Conservation (phyloP, 495 filamentous ascomycete genomes). For the Hyphodiscus hymeniophilus region DNA sequence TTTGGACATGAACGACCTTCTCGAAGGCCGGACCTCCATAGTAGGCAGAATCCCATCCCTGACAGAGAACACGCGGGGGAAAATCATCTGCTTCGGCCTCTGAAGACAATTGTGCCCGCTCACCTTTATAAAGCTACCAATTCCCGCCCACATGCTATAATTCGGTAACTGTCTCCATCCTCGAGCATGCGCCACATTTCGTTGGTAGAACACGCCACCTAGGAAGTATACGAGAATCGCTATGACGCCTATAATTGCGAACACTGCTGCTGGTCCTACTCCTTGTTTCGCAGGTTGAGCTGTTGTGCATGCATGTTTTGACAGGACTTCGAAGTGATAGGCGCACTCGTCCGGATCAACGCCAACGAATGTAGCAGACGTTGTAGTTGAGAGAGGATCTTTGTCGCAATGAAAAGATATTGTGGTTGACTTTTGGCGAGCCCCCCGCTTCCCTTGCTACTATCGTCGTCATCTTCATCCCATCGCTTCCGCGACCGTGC, state of each 20-base stretch:
- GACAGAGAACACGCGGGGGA: constrained; percentile 16
- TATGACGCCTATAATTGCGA: constrained; percentile 83
- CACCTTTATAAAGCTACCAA: constrained; percentile 77
- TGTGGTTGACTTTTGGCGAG: constrained; percentile 69
- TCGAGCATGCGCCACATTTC: constrained; percentile 87
- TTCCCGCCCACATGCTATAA: constrained; percentile 85
- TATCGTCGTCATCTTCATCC: constrained; percentile 12
- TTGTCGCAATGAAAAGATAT: constrained; percentile 92
- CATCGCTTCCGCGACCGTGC: constrained; percentile 7
- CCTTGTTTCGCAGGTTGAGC: constrained; percentile 51
- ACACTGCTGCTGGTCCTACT: constrained; percentile 80
- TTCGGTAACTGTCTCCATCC: constrained; percentile 96
- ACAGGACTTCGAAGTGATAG: constrained; percentile 97
- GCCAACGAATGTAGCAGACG: constrained; percentile 69
- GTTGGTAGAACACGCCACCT: constrained; percentile 90
- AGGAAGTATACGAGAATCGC: constrained; percentile 81
- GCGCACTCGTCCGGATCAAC: constrained; percentile 77
- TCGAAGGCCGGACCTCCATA: constrained; percentile 18
- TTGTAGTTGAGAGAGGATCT: constrained; percentile 43
- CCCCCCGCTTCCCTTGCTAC: constrained; percentile 30
- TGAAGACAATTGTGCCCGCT: constrained; percentile 28
- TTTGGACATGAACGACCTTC: constrained; percentile 11
- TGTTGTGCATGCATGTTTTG: constrained; percentile 69
- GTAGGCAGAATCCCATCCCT: constrained; percentile 21
- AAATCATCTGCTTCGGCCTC: constrained; percentile 12